Percentiles rank a stretch among this genome's conserved stretches.
These are phyloP conservation scores for Pyricularia pennisetigena DNA, from an alignment of 2,329 filamentous ascomycete genomes.

Conservation along the genomic window DNA sequence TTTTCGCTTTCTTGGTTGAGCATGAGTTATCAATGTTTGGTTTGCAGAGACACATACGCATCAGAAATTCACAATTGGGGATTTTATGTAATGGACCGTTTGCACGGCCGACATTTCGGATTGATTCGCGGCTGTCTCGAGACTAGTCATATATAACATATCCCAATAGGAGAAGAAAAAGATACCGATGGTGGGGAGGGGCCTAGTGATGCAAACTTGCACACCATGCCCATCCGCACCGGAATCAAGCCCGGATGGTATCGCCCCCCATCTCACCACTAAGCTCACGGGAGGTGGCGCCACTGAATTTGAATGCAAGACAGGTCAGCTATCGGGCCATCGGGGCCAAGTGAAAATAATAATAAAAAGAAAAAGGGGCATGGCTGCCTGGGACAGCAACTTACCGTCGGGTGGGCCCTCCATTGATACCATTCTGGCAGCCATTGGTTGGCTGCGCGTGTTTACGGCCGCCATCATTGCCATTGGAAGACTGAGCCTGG, in stretches of 20 bases:
- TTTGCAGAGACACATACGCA: background rate
- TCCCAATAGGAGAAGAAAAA: background rate
- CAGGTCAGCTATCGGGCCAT: background rate
- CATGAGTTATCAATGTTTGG: background rate
- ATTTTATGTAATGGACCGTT: background rate
- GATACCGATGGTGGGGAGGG: background rate
- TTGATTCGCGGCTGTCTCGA: background rate
- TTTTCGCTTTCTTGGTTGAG: background rate
- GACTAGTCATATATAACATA: background rate
- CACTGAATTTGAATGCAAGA: constrained; percentile 16
- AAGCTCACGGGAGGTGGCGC: constrained; percentile 42
- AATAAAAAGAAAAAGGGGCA: background rate
- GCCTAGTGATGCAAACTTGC: background rate
- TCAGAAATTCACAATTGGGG: background rate
- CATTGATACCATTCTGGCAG: background rate
- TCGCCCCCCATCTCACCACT: constrained; percentile 54
- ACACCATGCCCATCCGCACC: background rate
- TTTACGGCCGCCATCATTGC: constrained; percentile 9
- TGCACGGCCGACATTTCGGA: background rate
- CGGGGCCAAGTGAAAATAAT: too few relatives aligned
- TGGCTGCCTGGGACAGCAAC: background rate
- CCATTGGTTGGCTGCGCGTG: background rate
- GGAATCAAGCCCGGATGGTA: constrained; percentile 22
- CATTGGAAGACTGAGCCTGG: constrained; percentile 6
- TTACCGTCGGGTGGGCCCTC: background rate